Evolutionary conservation across 768 basidiomycete species (phyloP).

Genomic region (Hypsizygus marmoreus): DNA sequence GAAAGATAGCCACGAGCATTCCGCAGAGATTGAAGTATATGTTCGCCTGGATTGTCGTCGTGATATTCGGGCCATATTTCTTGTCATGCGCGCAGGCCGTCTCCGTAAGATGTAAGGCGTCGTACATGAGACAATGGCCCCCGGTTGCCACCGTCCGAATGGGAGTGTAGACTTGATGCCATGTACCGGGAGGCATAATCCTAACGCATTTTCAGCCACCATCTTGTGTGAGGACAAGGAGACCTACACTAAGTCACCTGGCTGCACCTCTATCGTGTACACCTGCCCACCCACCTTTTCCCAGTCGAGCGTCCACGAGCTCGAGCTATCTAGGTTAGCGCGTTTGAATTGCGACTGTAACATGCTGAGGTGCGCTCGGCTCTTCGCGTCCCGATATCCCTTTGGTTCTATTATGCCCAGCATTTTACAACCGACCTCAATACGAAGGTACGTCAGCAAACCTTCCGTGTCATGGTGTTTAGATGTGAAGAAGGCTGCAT

Average conservation of each 20-base stretch:
- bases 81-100: background rate
- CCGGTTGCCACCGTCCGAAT: constrained; percentile 7
- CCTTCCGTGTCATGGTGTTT: constrained; percentile 16
- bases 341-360: background rate
- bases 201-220: background rate
- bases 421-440: constrained; percentile 11
- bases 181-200: constrained; percentile 10
- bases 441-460: constrained; percentile 1
- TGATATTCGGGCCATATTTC: background rate
- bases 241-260: background rate
- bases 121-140: constrained; percentile 10
- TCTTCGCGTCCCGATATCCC: background rate
- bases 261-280: background rate
- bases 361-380: background rate
- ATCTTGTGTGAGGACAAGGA: background rate
- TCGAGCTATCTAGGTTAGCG: background rate
- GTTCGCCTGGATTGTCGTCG: background rate
- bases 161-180: constrained; percentile 15
- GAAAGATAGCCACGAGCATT: background rate
- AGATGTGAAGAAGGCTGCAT: constrained; percentile 4
- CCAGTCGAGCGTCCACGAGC: background rate
- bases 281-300: background rate
- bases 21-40: background rate
- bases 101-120: constrained; percentile 17
- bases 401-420: constrained; percentile 6